phyloP scores from a whole-genome alignment of 208 protist genomes.

The Wallacemonas sp. region DNA sequence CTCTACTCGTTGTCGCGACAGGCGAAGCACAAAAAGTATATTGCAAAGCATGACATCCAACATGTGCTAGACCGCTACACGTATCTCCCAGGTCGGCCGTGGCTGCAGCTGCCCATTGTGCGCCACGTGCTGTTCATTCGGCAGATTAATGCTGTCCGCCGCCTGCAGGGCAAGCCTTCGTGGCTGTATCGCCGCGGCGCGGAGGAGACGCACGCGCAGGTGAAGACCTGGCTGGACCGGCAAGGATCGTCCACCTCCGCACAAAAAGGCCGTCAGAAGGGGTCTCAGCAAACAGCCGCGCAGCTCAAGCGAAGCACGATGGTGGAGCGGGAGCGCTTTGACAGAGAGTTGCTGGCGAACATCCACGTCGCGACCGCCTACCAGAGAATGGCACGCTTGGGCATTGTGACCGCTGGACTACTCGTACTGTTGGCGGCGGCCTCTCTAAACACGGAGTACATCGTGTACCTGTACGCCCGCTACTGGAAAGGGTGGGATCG shows the following conservation, averaged over 20 bases:
- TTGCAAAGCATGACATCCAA: conserved; percentile 59
- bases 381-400: conserved; percentile 66
- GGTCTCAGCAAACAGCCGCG: conserved; percentile 6
- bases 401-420: conserved; percentile 26
- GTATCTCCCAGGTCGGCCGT: conserved; percentile 52
- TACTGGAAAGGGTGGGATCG: conserved; percentile 42
- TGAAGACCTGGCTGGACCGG: conserved; percentile 53
- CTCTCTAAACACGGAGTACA: conserved; percentile 51
- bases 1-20: conserved; percentile 55
- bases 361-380: conserved; percentile 85
- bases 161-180: conserved; percentile 31
- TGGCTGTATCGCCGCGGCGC: conserved; percentile 81
- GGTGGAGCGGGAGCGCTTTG: conserved; percentile 76
- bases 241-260: conserved; percentile 14
- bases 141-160: conserved; percentile 59
- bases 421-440: conserved; percentile 45
- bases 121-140: conserved; percentile 74
- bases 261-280: background rate
- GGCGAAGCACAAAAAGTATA: conserved; percentile 78
- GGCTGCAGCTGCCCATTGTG: conserved; percentile 75
- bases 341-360: conserved; percentile 60
- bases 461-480: conserved; percentile 61
- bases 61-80: conserved; percentile 57
- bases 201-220: conserved; percentile 62
- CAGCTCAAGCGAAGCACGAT: conserved; percentile 22